Percentiles rank a stretch among this genome's conserved stretches.
Conservation (phyloP, 257 asterid species). For the Capsicum chinense region DNA sequence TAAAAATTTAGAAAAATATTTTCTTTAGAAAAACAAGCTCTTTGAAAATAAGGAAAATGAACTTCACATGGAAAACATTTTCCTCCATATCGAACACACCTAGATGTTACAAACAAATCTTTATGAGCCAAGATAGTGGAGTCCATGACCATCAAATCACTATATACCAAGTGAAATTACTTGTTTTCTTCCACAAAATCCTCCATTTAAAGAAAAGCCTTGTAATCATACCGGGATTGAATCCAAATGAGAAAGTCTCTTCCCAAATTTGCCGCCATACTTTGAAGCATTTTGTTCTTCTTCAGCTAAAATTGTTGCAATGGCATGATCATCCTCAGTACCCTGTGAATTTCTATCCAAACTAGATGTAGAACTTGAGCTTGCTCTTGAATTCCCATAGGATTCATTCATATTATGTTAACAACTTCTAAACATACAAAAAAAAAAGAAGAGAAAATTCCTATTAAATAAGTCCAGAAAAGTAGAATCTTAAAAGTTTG, state of each 20-base stretch:
- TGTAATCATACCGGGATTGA: slow-evolving; percentile 72
- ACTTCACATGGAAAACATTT: no score
- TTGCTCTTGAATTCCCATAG: slow-evolving; percentile 51
- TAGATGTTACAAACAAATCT: not conserved
- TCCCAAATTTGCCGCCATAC: slow-evolving; percentile 60
- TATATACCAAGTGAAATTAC: not conserved
- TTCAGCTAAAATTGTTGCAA: slow-evolving; percentile 76
- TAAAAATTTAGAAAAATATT: no score
- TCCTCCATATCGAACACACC: no score
- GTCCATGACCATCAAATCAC: not conserved
- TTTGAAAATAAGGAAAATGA: no score
- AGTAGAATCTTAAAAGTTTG: slow-evolving; percentile 15
- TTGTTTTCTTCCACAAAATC: slow-evolving; percentile 6
- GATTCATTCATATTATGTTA: slow-evolving; percentile 46
- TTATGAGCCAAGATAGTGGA: not conserved
- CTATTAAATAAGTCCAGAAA: not conserved
- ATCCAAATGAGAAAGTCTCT: slow-evolving; percentile 88
- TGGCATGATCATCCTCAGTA: slow-evolving; percentile 93
- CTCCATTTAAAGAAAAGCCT: not conserved
- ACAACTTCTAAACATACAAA: not conserved
- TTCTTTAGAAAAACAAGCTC: no score
- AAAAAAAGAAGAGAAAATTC: not conserved
- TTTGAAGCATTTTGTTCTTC: slow-evolving; percentile 51
- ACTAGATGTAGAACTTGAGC: slow-evolving; percentile 71
- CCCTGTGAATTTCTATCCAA: slow-evolving; percentile 74